Conservation (phyloP, 257 asterid species). For the Nicotiana sylvestris region DNA sequence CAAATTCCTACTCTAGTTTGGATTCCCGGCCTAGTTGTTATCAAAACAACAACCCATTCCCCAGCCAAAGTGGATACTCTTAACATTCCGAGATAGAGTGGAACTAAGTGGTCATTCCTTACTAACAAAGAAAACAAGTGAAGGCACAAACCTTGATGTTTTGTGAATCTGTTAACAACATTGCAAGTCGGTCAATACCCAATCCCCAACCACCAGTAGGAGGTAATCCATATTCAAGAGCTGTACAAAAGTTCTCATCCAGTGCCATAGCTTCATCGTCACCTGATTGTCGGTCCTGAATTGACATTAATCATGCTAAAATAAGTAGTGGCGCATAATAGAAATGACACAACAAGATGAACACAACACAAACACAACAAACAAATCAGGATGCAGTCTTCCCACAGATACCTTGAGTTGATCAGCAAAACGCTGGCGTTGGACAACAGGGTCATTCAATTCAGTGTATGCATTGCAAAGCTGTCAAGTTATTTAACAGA, state of each 20-base stretch:
- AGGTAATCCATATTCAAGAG: conserved; percentile 93
- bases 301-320: conserved; percentile 8
- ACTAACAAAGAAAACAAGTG: neutral
- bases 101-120: neutral
- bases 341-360: neutral
- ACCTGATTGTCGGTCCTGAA: conserved; percentile 90
- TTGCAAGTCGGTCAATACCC: conserved; percentile 83
- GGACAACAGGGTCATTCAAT: conserved; percentile 92
- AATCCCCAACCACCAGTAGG: conserved; percentile 99
- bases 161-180: conserved; percentile 90
- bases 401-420: conserved; percentile 68
- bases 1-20: too few species aligned
- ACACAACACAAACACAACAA: neutral
- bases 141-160: conserved; percentile 63
- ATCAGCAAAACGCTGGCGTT: conserved; percentile 89
- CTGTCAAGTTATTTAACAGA: conserved; percentile 30
- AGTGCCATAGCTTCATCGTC: conserved; percentile 98
- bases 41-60: neutral
- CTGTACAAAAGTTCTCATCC: conserved; percentile 79
- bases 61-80: neutral
- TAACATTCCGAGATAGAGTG: neutral
- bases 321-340: neutral
- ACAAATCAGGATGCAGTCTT: neutral
- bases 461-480: conserved; percentile 94
- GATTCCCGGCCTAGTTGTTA: too few species aligned